Evolutionary conservation across 163 green algal genomes (phyloP), one percentile per base, ranked within the genome.

Genomic region (Coccomyxa subellipsoidea): DNA sequence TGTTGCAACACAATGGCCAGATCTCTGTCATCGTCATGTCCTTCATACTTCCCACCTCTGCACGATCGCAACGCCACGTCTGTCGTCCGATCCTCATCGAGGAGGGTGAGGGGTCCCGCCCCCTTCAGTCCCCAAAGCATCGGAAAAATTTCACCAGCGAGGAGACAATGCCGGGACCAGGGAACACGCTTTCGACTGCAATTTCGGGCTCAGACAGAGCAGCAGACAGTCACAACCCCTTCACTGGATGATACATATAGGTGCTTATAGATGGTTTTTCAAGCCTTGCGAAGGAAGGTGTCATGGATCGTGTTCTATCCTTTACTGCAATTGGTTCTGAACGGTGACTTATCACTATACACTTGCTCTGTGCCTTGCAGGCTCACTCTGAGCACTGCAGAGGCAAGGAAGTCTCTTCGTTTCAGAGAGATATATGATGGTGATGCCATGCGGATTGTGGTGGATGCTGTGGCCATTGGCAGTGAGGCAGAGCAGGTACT

Each of bases 401-500:
- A 59, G 5, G 47, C 47, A 5, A 59, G 47, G 23, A 59, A 59
- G 47, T 59, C 47, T 59, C 47, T 59, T 12, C 21, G 47, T 27
- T 59, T 59, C 47, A 59, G 47, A 18, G 47, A 59, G 23, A 59
- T 59, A 6, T 59, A 59, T 59, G 47, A 59, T 59, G 47, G 47
- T 59, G 47, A 59, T 18, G 47, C 15, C 5, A 59, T 59, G 66
- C 66, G 66, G 18, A 73, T 73, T 18, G 66, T 73, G 1, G n/a
- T 73, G 2, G 66, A 73, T 73, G 66, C 66, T 36, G 66, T 73
- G 21, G 66, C 66, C 32, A 73, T 73, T 36, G 66, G 66, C 27
- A 73, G 66, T 73, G 66, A 73, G n/a, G 66, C 66, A 34, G 29
- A 73, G 8, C 29, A 73, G 66, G 66, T 73, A 73, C 18, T 59